phyloP scores from a whole-genome alignment of 305 asterid species.

The Nicotiana rustica region DNA sequence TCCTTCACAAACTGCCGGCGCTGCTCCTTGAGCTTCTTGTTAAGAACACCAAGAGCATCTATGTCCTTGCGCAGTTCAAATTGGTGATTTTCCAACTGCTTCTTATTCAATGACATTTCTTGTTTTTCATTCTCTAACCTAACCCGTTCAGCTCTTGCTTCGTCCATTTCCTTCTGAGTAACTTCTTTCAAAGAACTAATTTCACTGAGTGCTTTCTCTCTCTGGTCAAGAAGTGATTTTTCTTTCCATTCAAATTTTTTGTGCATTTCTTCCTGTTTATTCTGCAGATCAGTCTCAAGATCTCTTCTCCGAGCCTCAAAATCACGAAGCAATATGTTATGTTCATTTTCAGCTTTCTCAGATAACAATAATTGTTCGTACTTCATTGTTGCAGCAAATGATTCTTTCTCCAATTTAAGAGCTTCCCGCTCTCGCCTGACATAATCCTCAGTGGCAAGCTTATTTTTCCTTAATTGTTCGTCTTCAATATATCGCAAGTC shows the following conservation, averaged over 20 bases:
- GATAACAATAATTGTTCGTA: conserved; percentile 61
- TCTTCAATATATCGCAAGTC: conserved; percentile 54
- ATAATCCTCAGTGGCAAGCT: conserved; percentile 58
- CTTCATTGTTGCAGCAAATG: conserved; percentile 74
- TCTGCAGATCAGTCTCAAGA: conserved; percentile 76
- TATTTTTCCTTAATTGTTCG: conserved; percentile 61
- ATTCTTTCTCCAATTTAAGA: conserved; percentile 70
- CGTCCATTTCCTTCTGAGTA: conserved; percentile 56
- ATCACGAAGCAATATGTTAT: conserved; percentile 57
- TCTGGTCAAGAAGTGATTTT: conserved; percentile 60
- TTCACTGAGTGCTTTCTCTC: conserved; percentile 52
- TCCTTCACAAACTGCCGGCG: conserved; percentile 65
- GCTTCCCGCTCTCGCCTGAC: conserved; percentile 72
- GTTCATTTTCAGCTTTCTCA: conserved; percentile 61
- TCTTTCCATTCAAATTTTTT: conserved; percentile 59
- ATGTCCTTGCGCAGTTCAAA: conserved; percentile 83
- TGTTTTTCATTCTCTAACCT: conserved; percentile 69
- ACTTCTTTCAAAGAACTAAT: conserved; percentile 59
- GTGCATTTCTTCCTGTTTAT: conserved; percentile 67
- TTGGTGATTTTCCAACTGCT: conserved; percentile 72
- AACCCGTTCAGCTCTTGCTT: conserved; percentile 53
- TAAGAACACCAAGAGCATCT: conserved; percentile 67
- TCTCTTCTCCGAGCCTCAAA: conserved; percentile 62
- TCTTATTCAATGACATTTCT: conserved; percentile 56
- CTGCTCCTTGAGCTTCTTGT: conserved; percentile 71